phyloP scores from a whole-genome alignment of 768 basidiomycete species.

The Wakefieldia striispora region DNA sequence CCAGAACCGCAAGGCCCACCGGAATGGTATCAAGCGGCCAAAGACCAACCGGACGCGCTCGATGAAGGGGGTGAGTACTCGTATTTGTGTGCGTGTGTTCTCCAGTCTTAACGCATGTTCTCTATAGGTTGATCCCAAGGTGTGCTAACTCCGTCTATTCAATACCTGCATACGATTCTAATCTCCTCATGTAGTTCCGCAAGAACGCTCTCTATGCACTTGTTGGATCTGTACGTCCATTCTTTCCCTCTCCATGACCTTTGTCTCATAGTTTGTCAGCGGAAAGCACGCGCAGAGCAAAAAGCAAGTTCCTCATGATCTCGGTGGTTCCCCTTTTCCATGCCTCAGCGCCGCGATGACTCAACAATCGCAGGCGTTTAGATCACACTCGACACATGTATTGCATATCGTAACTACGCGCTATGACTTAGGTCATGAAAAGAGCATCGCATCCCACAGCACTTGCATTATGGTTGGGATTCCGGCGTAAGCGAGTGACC shows the following conservation, averaged over 20 bases:
- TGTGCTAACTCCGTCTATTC: conserved; percentile 29
- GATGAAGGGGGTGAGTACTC: conserved; percentile 81
- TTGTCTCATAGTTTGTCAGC: conserved; percentile 36
- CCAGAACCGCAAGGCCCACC: conserved; percentile 95
- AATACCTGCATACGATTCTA: neutral
- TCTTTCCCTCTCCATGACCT: neutral
- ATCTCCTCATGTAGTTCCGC: conserved; percentile 59
- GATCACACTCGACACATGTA: conserved; percentile 21
- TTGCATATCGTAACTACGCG: conserved; percentile 19
- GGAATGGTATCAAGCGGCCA: conserved; percentile 93
- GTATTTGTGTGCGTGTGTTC: neutral
- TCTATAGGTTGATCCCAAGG: conserved; percentile 76
- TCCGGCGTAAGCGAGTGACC: conserved; percentile 22
- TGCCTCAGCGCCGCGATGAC: neutral
- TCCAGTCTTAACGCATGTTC: conserved; percentile 1
- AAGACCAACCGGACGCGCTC: conserved; percentile 71
- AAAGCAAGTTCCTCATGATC: conserved; percentile 46
- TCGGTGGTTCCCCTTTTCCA: neutral
- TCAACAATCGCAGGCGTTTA: conserved; percentile 2
- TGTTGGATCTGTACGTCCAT: conserved; percentile 63
- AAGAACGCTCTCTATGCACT: conserved; percentile 76
- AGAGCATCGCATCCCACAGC: conserved; percentile 5
- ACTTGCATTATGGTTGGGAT: conserved; percentile 5
- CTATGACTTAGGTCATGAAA: conserved; percentile 16
- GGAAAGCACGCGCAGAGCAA: conserved; percentile 63